Evolutionary conservation across 202 grass and related monocot genomes (phyloP), one percentile per base, ranked within the genome.

Genomic region (Brachypodium distachyon): DNA sequence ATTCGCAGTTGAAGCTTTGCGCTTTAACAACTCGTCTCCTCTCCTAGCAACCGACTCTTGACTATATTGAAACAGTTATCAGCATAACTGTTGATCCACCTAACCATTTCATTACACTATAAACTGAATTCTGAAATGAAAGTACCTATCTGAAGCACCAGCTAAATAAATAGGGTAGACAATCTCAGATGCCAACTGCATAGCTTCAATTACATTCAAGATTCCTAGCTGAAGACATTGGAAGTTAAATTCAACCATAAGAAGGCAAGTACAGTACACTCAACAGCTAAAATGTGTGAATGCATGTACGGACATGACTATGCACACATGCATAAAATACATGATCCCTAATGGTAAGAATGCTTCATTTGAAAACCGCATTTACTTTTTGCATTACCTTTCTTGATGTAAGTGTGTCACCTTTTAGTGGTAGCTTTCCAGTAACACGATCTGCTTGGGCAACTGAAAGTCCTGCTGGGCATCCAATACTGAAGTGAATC

Each of bases 21-120:
- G 83, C 66, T 93, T 97, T 67, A 97, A 84, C 18, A 93, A 79
- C 70, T 83, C 88, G 6, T 97, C 93, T 77, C 88, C 93, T 93
- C 82, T 93, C 88, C 89, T 97, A 85, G 70, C 54, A 89, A 97
- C 90, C 67, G 94, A 70, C 59, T 93, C 94, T 87, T 91, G 90
- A 83, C 94, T 97, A 75, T 38, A 79, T 74, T 70, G 36, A 83
- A 85, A 83, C 32, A 70, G 49, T 76, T 27, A 36, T 71, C 43
- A 90, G n/a, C 58, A 85, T 82, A 49, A 79, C 63, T 75, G 39
- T 73, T 38, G 32, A 77, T 49, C 52, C 65, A 63, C 8, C n/a
- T 72, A 82, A 84, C 40, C 46, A 36, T 81, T 42, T 68, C 8
- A 72, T 67, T 43, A 82, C 5, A 43, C 6, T 78, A 26, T 53